Evolutionary conservation across 1,139 yeast genomes (phyloP).

Genomic region (Hansenula sp.): DNA sequence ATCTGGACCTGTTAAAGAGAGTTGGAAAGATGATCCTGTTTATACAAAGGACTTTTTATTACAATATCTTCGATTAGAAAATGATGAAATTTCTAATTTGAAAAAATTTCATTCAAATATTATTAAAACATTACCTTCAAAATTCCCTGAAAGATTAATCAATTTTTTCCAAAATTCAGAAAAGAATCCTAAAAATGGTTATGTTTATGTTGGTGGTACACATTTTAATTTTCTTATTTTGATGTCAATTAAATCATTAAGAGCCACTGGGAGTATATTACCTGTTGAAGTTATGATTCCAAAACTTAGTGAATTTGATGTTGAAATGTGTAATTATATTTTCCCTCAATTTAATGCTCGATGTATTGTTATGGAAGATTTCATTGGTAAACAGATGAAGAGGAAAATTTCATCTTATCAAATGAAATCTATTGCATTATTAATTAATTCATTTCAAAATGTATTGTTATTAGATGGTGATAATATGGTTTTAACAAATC

Average conservation of each 20-base stretch:
- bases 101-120: not conserved
- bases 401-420: slow-evolving; percentile 65
- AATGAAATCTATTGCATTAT: slow-evolving; percentile 69
- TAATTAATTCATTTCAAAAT: slow-evolving; percentile 72
- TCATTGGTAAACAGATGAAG: slow-evolving; percentile 39
- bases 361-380: slow-evolving; percentile 59
- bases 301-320: slow-evolving; percentile 59
- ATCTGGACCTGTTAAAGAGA: not conserved
- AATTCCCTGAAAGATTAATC: not conserved
- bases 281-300: slow-evolving; percentile 83
- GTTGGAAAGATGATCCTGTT: not conserved
- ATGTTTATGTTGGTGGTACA: slow-evolving; percentile 2
- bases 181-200: not conserved
- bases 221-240: not conserved
- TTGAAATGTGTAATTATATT: slow-evolving; percentile 57
- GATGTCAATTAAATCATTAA: not conserved
- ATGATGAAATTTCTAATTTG: not conserved
- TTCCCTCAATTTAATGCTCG: slow-evolving; percentile 67
- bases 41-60: not conserved
- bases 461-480: slow-evolving; percentile 75
- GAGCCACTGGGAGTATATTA: slow-evolving; percentile 21
- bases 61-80: not conserved
- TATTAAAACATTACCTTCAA: not conserved
- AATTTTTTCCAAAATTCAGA: not conserved
- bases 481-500: slow-evolving; percentile 56